Evolutionary conservation across 371 early-diverging fungal genomes (phyloP).

Genomic region (Fennellomyces sp.): DNA sequence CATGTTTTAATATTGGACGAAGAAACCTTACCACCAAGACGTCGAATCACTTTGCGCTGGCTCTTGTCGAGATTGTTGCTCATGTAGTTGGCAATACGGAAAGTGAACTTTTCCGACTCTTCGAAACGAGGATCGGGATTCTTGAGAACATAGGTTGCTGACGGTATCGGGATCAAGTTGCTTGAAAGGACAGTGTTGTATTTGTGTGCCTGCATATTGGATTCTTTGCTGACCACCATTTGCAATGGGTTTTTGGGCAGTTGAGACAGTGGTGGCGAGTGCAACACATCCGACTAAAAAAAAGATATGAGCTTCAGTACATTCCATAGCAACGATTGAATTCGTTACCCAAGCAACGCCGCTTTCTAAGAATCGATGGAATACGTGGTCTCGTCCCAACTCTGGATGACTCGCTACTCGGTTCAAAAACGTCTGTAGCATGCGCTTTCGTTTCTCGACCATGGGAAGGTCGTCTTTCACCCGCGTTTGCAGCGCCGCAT

Average conservation of each 20-base stretch:
- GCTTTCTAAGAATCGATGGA: conserved; percentile 84
- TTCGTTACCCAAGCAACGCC: conserved; percentile 64
- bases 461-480: conserved; percentile 90
- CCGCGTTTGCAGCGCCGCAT: conserved; percentile 82
- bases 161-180: conserved; percentile 60
- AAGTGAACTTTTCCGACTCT: conserved; percentile 80
- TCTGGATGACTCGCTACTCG: conserved; percentile 87
- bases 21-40: conserved; percentile 59
- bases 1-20: neutral
- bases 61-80: conserved; percentile 70
- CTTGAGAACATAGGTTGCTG: conserved; percentile 57
- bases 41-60: conserved; percentile 69
- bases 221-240: conserved; percentile 32
- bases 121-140: conserved; percentile 79
- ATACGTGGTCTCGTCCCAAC: conserved; percentile 83
- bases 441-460: conserved; percentile 90
- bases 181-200: conserved; percentile 26
- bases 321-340: neutral
- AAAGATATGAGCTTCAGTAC: neutral
- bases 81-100: conserved; percentile 74
- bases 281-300: conserved; percentile 72
- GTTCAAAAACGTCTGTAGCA: conserved; percentile 92
- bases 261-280: conserved; percentile 47
- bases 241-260: conserved; percentile 67
- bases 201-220: conserved; percentile 23